phyloP scores from a whole-genome alignment of 371 early-diverging fungal species.

The Mucor piriformis region DNA sequence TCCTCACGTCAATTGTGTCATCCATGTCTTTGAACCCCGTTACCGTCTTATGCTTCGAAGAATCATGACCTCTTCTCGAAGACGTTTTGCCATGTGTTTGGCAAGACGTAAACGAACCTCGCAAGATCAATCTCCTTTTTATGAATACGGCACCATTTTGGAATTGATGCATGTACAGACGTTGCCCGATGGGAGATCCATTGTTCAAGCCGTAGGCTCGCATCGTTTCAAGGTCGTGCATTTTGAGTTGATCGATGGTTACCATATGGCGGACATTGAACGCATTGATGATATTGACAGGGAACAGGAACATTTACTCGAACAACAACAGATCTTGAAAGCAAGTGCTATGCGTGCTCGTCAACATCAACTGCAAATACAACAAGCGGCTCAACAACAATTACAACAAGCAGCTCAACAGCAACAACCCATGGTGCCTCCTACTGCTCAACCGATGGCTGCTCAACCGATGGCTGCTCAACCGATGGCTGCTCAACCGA shows the following conservation, averaged over 20 bases:
- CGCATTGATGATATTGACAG: constrained; percentile 49
- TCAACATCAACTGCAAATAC: constrained; percentile 15
- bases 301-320: constrained; percentile 26
- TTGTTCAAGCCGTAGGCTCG: constrained; percentile 44
- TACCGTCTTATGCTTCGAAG: constrained; percentile 66
- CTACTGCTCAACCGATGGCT: background rate
- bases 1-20: constrained; percentile 63
- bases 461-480: background rate
- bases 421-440: background rate
- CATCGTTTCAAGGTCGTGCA: constrained; percentile 35
- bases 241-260: constrained; percentile 36
- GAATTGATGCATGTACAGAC: constrained; percentile 43
- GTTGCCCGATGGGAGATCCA: constrained; percentile 47
- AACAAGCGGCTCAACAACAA: background rate
- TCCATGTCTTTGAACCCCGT: constrained; percentile 69
- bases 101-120: constrained; percentile 7
- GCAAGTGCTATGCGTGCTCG: constrained; percentile 24
- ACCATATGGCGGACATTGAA: constrained; percentile 46
- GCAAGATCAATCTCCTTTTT: constrained; percentile 27
- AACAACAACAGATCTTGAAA: constrained; percentile 32
- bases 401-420: background rate
- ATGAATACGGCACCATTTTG: constrained; percentile 53
- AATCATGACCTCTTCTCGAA: constrained; percentile 51
- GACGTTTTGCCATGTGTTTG: constrained; percentile 65
- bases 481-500: background rate